Evolutionary conservation across 2,329 filamentous ascomycete species (phyloP).

Genomic region (Penicillium palitans): DNA sequence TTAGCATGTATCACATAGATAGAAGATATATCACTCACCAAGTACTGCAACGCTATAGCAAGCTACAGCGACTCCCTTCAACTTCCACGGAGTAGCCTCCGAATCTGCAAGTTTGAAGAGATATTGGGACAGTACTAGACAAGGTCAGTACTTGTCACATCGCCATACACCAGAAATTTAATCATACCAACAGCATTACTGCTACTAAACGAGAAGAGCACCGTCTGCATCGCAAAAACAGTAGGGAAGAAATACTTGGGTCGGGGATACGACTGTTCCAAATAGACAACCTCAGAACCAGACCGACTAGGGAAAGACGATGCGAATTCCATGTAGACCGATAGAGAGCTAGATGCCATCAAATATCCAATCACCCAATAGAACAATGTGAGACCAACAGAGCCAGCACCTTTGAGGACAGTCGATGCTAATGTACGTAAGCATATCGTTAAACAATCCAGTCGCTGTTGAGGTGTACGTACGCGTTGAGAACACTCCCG

Average conservation of each 20-base stretch:
- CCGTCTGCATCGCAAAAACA: conserved; percentile 63
- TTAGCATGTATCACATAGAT: not conserved
- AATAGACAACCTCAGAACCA: conserved; percentile 66
- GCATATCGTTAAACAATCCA: not conserved
- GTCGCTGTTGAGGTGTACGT: conserved; percentile 27
- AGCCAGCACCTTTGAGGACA: conserved; percentile 61
- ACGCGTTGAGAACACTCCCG: conserved; percentile 66
- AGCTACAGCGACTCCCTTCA: conserved; percentile 66
- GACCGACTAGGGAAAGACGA: conserved; percentile 67
- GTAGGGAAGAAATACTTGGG: conserved; percentile 65
- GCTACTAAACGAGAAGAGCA: conserved; percentile 65
- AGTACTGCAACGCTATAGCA: conserved; percentile 61
- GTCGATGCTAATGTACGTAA: conserved; percentile 44
- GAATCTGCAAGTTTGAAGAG: conserved; percentile 58
- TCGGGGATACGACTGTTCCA: conserved; percentile 66
- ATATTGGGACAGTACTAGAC: conserved; percentile 58
- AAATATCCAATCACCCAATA: conserved; percentile 66
- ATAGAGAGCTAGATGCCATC: conserved; percentile 56
- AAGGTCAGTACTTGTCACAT: not conserved
- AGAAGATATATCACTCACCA: conserved; percentile 40
- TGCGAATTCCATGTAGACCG: conserved; percentile 64
- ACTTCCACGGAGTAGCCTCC: conserved; percentile 59
- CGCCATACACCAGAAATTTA: no score
- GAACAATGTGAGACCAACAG: conserved; percentile 61
- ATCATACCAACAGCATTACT: conserved; percentile 57